Evolutionary conservation across 1,139 yeast genomes (phyloP).

Genomic region (Geotrichum citri-aurantii): DNA sequence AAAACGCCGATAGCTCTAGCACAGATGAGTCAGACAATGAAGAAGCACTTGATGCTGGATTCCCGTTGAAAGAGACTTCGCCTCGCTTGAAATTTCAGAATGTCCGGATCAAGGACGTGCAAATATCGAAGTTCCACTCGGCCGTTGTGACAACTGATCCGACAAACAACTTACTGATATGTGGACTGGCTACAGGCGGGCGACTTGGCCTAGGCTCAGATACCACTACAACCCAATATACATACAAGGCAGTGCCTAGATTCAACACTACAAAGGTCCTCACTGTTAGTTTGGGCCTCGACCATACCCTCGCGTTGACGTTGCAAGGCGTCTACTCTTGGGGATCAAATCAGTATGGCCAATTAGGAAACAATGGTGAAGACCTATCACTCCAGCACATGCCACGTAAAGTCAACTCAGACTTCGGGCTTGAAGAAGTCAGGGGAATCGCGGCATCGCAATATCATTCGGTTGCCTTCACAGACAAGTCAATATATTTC

Average conservation of each 20-base stretch:
- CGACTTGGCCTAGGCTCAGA: conserved; percentile 54
- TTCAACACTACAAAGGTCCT: conserved; percentile 37
- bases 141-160: conserved; percentile 50
- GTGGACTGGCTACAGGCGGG: conserved; percentile 71
- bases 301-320: conserved; percentile 59
- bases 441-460: conserved; percentile 63
- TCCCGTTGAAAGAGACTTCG: conserved; percentile 1
- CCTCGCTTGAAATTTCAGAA: conserved; percentile 27
- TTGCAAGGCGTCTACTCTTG: conserved; percentile 57
- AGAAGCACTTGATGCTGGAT: conserved; percentile 2
- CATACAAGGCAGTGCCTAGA: conserved; percentile 39
- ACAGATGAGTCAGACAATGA: conserved; percentile 8
- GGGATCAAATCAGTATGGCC: conserved; percentile 68
- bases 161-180: conserved; percentile 45
- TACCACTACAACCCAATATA: conserved; percentile 25
- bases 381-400: conserved; percentile 39
- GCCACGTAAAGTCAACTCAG: conserved; percentile 47
- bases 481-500: conserved; percentile 47
- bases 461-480: conserved; percentile 62
- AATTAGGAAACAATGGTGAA: conserved; percentile 47
- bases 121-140: conserved; percentile 63
- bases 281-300: conserved; percentile 52
- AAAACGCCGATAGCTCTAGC: neutral
- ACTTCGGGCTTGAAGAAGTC: conserved; percentile 42
- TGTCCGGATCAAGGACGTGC: conserved; percentile 41